Evolutionary conservation across 2,329 filamentous ascomycete species (phyloP).

Genomic region (Chrysosporium queenslandicum): DNA sequence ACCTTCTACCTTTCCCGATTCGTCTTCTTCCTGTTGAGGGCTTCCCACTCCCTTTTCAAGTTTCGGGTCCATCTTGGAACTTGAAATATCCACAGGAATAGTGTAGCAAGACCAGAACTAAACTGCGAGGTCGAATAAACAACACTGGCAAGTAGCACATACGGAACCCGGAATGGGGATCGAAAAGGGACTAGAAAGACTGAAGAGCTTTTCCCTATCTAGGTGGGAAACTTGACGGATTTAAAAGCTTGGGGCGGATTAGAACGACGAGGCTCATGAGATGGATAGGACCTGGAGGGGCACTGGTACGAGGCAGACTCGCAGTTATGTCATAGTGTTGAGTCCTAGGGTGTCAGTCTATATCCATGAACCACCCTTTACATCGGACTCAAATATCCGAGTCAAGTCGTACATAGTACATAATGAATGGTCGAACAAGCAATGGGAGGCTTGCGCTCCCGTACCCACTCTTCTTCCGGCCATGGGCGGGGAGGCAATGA

Average conservation of each 20-base stretch:
- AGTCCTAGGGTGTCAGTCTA: background rate
- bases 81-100: no score
- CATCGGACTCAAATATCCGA: no score
- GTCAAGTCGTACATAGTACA: no score
- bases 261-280: no score
- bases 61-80: background rate
- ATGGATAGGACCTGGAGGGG: no score
- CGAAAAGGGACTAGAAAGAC: background rate
- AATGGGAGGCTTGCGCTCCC: background rate
- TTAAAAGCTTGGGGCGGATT: background rate
- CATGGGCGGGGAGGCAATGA: background rate
- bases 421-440: background rate
- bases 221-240: background rate
- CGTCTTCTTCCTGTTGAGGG: background rate
- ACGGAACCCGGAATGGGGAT: no score
- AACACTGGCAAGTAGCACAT: no score
- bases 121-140: no score
- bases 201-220: background rate
- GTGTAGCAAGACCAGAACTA: background rate
- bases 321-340: background rate
- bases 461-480: background rate
- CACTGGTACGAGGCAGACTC: background rate
- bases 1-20: background rate
- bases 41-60: slow-evolving; percentile 4
- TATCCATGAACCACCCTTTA: no score